A percentile compares a stretch with the other conserved stretches of the same genome.
Evolutionary conservation across 148 eudicot species (phyloP).

Genomic region (Fagopyrum esculentum): DNA sequence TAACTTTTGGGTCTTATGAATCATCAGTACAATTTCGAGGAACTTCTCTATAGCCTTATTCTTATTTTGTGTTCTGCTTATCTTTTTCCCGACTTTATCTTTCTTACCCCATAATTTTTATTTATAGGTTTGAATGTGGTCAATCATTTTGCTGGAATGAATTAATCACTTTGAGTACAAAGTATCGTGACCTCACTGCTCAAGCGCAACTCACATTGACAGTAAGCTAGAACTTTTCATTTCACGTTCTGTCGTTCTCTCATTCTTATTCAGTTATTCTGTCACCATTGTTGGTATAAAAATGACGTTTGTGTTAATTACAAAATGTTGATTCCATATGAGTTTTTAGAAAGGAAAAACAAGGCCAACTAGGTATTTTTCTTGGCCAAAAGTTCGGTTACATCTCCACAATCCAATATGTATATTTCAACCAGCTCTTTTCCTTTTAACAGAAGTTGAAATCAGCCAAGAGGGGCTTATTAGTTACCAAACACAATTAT

Average conservation of each 20-base stretch:
- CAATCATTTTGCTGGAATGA: slow-evolving; percentile 92
- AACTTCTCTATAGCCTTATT: not conserved
- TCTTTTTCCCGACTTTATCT: not conserved
- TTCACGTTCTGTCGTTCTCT: not conserved
- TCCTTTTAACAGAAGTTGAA: too few species aligned
- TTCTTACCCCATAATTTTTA: slow-evolving; percentile 4
- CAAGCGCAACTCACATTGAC: slow-evolving; percentile 82
- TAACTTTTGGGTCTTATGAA: not conserved
- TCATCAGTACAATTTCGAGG: not conserved
- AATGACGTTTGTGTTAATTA: not conserved
- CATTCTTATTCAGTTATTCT: not conserved
- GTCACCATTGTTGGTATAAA: not conserved
- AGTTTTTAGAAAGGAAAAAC: too few species aligned
- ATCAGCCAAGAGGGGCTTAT: too few species aligned
- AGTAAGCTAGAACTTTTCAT: slow-evolving; percentile 28
- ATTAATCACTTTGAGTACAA: slow-evolving; percentile 79
- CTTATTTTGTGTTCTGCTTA: not conserved
- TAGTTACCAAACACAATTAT: too few species aligned
- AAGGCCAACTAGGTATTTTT: too few species aligned
- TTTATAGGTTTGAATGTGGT: slow-evolving; percentile 73
- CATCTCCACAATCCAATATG: too few species aligned
- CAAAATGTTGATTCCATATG: too few species aligned
- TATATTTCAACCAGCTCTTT: too few species aligned
- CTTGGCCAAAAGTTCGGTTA: too few species aligned
- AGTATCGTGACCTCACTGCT: slow-evolving; percentile 86